phyloP scores from a whole-genome alignment of 805 yeast genomes.

The Spathaspora sp. region DNA sequence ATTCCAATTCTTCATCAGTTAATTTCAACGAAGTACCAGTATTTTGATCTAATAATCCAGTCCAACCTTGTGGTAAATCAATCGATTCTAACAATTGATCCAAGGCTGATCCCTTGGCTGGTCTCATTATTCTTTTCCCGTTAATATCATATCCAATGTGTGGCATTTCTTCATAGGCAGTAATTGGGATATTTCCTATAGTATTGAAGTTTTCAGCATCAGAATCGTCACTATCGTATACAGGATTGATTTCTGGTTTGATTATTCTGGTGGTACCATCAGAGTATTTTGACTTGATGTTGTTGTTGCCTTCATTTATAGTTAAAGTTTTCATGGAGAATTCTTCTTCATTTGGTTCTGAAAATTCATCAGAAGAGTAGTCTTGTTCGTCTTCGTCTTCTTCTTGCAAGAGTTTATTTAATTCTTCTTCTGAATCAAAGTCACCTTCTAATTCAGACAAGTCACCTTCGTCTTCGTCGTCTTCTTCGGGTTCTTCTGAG shows the following conservation, averaged over 20 bases:
- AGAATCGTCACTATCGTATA: constrained; percentile 92
- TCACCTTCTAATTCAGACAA: constrained; percentile 21
- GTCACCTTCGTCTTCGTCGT: constrained; percentile 25
- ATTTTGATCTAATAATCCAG: constrained; percentile 86
- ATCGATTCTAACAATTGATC: constrained; percentile 86
- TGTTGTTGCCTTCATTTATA: constrained; percentile 20
- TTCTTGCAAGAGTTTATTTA: constrained; percentile 52
- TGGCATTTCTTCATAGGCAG: constrained; percentile 95
- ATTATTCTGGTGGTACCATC: constrained; percentile 81
- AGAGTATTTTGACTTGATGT: constrained; percentile 47
- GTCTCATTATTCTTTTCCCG: constrained; percentile 98
- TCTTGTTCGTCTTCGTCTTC: constrained; percentile 45
- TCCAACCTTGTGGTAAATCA: constrained; percentile 98
- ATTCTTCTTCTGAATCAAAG: constrained; percentile 57
- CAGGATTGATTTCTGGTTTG: constrained; percentile 88
- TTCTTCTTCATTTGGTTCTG: constrained; percentile 54
- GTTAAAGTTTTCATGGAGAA: constrained; percentile 49
- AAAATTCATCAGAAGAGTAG: constrained; percentile 42
- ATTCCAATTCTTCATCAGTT: constrained; percentile 81
- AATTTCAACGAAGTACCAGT: constrained; percentile 85
- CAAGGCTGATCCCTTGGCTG: constrained; percentile 93
- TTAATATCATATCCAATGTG: constrained; percentile 96
- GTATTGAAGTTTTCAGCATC: constrained; percentile 80
- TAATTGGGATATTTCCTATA: constrained; percentile 87
- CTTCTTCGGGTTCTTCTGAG: constrained; percentile 20